Base-by-base conservation (phyloP, 371 early-diverging fungal species). In the Mortierella sp. region DNA sequence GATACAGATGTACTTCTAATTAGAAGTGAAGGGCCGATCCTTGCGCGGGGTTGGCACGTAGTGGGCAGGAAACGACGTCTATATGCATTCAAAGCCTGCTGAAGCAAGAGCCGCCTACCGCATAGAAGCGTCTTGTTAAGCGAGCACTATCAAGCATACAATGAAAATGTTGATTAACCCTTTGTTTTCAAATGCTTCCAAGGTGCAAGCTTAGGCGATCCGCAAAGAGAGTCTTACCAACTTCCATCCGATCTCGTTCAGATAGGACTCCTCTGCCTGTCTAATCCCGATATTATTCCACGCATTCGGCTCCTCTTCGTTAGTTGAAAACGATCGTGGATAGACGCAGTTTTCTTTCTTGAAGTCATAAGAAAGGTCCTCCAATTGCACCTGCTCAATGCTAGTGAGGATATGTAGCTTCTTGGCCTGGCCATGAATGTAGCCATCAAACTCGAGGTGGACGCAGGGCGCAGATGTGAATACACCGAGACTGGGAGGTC, bases 161-260 rank as follows among this genome's bases (percentile, higher is more conserved):
- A 23, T 5, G 15, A 42, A 26, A 39, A n/a, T n/a, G n/a, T n/a
- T n/a, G n/a, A n/a, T n/a, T n/a, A n/a, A n/a, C n/a, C n/a, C n/a
- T n/a, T n/a, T n/a, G n/a, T n/a, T n/a, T n/a, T n/a, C n/a, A n/a
- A n/a, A n/a, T n/a, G n/a, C n/a, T n/a, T n/a, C n/a, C n/a, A n/a
- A n/a, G n/a, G n/a, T n/a, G n/a, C n/a, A n/a, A n/a, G n/a, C n/a
- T n/a, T n/a, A n/a, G n/a, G n/a, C n/a, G n/a, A n/a, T n/a, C n/a
- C n/a, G n/a, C n/a, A n/a, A n/a, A n/a, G n/a, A n/a, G n/a, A n/a
- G 3, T 5, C 76, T 53, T 76, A 70, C 78, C 50, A 76, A 42
- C 17, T 65, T 76, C 78, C 78, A 76, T 19, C 70, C 78, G 46
- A 76, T 51, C 17, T 76, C 78, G 17, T 76, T 76, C 55, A 76